Percentiles rank a stretch among this genome's conserved stretches.
These are phyloP conservation scores for Penicillium chermesinum DNA, from an alignment of 495 filamentous ascomycete genomes.

Conservation along the genomic window DNA sequence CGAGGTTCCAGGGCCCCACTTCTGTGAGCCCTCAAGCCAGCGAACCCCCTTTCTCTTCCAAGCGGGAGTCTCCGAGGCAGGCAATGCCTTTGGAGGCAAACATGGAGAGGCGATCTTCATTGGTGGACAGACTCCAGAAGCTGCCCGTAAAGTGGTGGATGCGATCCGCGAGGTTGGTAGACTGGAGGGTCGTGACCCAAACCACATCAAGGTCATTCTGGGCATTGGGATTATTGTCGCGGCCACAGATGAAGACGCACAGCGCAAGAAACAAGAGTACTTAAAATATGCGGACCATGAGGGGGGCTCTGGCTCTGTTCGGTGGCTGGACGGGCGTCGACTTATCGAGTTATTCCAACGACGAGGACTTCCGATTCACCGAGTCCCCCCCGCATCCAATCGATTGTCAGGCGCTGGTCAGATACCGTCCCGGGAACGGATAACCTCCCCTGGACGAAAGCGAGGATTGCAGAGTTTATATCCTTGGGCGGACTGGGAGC, in stretches of 20 bases:
- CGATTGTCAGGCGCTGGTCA: slow-evolving; percentile 38
- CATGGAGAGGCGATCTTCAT: slow-evolving; percentile 52
- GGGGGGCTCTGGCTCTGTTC: slow-evolving; percentile 50
- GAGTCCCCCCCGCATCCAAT: slow-evolving; percentile 53
- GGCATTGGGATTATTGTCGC: slow-evolving; percentile 47
- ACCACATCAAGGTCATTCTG: slow-evolving; percentile 48
- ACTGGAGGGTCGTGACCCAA: slow-evolving; percentile 38
- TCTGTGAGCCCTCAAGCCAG: slow-evolving; percentile 60
- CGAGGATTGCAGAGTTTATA: slow-evolving; percentile 56
- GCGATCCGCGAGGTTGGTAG: slow-evolving; percentile 44
- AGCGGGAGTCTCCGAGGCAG: slow-evolving; percentile 57
- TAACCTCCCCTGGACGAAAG: slow-evolving; percentile 55
- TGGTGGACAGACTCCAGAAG: slow-evolving; percentile 42
- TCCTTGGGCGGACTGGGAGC: slow-evolving; percentile 54
- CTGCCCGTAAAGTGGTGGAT: slow-evolving; percentile 39
- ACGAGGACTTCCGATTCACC: slow-evolving; percentile 51
- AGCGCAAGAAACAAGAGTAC: slow-evolving; percentile 45
- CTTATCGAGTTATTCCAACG: slow-evolving; percentile 42
- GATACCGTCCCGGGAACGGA: slow-evolving; percentile 36
- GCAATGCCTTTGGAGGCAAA: slow-evolving; percentile 58
- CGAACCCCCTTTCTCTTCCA: slow-evolving; percentile 63
- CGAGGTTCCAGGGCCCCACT: slow-evolving; percentile 58
- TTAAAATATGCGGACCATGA: slow-evolving; percentile 43
- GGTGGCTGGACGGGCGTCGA: slow-evolving; percentile 55
- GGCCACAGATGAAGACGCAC: slow-evolving; percentile 49